phyloP scores from a whole-genome alignment of 306 rosid genomes.

The Quercus dentata region DNA sequence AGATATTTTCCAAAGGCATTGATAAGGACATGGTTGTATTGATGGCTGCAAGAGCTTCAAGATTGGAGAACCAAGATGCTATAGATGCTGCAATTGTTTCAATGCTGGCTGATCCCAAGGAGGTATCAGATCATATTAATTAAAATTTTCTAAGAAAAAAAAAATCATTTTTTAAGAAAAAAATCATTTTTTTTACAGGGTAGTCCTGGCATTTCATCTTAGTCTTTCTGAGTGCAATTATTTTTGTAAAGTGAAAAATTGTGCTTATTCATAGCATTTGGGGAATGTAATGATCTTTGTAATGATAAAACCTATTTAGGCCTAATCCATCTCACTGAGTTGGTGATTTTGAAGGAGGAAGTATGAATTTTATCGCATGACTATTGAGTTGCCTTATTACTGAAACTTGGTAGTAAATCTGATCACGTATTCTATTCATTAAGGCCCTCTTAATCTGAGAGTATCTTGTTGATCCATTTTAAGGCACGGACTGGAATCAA shows the following conservation, averaged over 20 bases:
- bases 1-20: conserved; percentile 59
- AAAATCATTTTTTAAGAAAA: neutral
- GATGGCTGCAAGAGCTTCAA: conserved; percentile 84
- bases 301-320: no score
- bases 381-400: no score
- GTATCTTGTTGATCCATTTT: neutral
- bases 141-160: neutral
- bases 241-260: no score
- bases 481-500: conserved; percentile 62
- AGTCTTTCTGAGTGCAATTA: no score
- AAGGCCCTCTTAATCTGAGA: neutral
- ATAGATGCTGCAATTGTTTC: conserved; percentile 70
- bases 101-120: conserved; percentile 70
- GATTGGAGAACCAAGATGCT: conserved; percentile 76
- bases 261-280: no score
- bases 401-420: no score
- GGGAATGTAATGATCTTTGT: no score
- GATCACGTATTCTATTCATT: neutral
- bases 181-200: no score
- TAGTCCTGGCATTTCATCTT: no score
- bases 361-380: no score
- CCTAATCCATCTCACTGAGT: no score
- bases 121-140: conserved; percentile 34
- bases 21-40: conserved; percentile 61
- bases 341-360: no score